Evolutionary conservation across 2,329 filamentous ascomycete species (phyloP).

Genomic region (Colletotrichum gigasporum): DNA sequence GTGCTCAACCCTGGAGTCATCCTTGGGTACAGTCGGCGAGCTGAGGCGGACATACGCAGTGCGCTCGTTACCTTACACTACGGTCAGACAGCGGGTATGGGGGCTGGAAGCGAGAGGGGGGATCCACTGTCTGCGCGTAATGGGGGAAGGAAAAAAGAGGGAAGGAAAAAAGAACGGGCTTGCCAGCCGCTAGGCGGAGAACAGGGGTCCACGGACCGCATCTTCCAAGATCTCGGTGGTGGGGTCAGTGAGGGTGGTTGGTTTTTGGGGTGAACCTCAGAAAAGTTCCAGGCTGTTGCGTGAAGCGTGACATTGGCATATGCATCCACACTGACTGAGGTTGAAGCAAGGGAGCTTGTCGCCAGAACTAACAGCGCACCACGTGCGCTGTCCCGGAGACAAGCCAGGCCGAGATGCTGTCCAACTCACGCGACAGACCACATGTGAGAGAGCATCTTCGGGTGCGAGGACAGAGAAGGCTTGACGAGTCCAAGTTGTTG

Average conservation of each 20-base stretch:
- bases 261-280: no score
- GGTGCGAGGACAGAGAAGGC: neutral
- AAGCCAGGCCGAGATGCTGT: neutral
- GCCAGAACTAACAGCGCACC: no score
- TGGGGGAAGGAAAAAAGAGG: neutral
- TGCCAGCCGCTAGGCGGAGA: slow-evolving; percentile 14
- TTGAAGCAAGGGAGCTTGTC: neutral
- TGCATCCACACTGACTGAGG: slow-evolving; percentile 2
- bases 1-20: no score
- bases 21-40: no score
- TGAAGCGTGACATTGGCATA: neutral
- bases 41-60: no score
- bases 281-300: neutral
- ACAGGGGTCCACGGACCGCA: slow-evolving; percentile 20
- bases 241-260: slow-evolving; percentile 18
- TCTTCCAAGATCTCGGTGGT: slow-evolving; percentile 16
- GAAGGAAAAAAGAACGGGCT: neutral
- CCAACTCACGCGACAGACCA: neutral
- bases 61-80: no score
- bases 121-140: slow-evolving; percentile 20
- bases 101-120: neutral
- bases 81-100: neutral
- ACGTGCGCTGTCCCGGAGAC: neutral
- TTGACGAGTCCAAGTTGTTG: neutral
- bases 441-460: neutral